These are phyloP conservation scores for Aspergillus ustus DNA, from an alignment of 2,329 filamentous ascomycete species.

Conservation along the genomic window DNA sequence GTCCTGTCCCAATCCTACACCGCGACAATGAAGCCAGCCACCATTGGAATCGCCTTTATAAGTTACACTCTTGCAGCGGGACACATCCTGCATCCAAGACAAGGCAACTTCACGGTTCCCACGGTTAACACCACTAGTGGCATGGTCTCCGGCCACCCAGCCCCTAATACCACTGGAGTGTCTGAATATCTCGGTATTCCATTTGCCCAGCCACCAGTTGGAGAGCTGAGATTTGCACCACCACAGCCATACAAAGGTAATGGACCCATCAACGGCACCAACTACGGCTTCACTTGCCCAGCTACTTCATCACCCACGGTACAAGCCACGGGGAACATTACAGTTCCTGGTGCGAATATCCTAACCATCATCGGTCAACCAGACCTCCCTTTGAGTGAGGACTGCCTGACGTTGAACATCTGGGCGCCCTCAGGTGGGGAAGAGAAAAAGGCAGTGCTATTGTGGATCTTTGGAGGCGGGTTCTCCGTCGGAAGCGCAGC, in stretches of 20 bases:
- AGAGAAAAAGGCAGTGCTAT: background rate
- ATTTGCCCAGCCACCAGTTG: background rate
- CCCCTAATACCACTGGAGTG: background rate
- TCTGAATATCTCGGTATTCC: constrained; percentile 1
- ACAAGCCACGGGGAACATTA: too few species aligned
- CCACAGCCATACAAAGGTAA: background rate
- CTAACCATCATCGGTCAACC: background rate
- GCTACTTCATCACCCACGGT: too few species aligned
- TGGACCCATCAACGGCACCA: background rate
- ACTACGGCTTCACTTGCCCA: too few species aligned
- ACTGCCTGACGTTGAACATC: constrained; percentile 5
- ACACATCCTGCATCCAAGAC: too few species aligned
- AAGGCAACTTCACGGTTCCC: too few species aligned
- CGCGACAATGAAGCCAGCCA: too few species aligned
- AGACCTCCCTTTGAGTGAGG: constrained; percentile 1
- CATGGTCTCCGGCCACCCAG: background rate
- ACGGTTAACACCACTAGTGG: background rate
- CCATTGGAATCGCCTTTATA: too few species aligned
- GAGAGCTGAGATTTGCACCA: background rate
- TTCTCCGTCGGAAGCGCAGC: too few species aligned
- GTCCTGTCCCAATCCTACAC: too few species aligned
- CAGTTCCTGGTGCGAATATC: background rate
- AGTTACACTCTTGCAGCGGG: too few species aligned
- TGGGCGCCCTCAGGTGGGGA: background rate
- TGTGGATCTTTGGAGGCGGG: constrained; percentile 5